phyloP scores from a whole-genome alignment of 164 flowering plant species.

The Dillenia suffruticosa region DNA sequence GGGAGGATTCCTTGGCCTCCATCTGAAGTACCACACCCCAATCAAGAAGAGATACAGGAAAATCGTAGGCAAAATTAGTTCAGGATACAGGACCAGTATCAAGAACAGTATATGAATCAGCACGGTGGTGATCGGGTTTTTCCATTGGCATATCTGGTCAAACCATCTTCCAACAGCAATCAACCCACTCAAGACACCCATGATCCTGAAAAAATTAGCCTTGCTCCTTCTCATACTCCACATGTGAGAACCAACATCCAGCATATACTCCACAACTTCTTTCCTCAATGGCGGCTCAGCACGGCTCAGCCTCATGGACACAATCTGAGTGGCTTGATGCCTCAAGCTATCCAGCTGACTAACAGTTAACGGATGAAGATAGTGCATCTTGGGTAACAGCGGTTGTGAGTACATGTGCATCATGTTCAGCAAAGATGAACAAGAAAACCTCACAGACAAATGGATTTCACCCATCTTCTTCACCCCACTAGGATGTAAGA shows the following conservation, averaged over 20 bases:
- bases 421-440: conserved; percentile 72
- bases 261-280: conserved; percentile 79
- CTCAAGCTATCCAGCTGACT: conserved; percentile 73
- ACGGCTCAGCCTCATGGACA: conserved; percentile 64
- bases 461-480: conserved; percentile 88
- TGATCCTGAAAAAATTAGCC: conserved; percentile 75
- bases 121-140: conserved; percentile 77
- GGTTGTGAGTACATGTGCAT: conserved; percentile 73
- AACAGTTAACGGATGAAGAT: conserved; percentile 64
- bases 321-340: conserved; percentile 83
- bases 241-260: conserved; percentile 78
- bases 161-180: conserved; percentile 74
- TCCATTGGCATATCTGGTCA: conserved; percentile 77
- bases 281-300: conserved; percentile 82
- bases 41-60: conserved; percentile 80
- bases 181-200: conserved; percentile 63
- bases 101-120: conserved; percentile 71
- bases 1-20: conserved; percentile 73
- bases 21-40: conserved; percentile 59
- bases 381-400: conserved; percentile 76
- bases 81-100: conserved; percentile 73
- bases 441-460: conserved; percentile 75
- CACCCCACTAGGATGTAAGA: conserved; percentile 63
- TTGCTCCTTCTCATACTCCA: conserved; percentile 90
- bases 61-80: conserved; percentile 74